Percentiles rank a stretch among this genome's conserved stretches.
phyloP scores from a whole-genome alignment of 2,329 filamentous ascomycete genomes.

The Colletotrichum lini region DNA sequence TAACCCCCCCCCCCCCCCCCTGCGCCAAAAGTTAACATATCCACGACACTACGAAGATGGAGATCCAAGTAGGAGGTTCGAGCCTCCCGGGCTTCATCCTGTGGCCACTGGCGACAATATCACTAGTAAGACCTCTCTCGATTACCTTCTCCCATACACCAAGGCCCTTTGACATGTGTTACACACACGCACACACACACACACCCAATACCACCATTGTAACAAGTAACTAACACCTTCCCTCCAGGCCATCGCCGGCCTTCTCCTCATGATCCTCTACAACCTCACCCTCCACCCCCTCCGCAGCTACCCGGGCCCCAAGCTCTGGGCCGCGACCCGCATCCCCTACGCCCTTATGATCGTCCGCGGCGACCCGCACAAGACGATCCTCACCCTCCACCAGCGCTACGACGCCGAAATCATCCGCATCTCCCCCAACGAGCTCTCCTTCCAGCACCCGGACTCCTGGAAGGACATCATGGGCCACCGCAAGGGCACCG shows the following conservation, averaged over 20 bases:
- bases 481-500: conserved; percentile 42
- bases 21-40: background rate
- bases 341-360: conserved; percentile 30
- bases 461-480: conserved; percentile 59
- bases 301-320: conserved; percentile 50
- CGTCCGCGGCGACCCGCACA: conserved; percentile 46
- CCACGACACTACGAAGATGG: background rate
- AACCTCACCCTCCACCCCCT: conserved; percentile 51
- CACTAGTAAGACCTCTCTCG: conserved; percentile 5
- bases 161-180: background rate
- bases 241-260: conserved; percentile 22
- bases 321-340: conserved; percentile 42
- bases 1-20: background rate
- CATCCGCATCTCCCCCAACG: conserved; percentile 56
- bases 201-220: too few species aligned
- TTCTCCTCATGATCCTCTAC: conserved; percentile 43
- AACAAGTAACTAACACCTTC: background rate
- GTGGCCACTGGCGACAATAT: conserved; percentile 14
- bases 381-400: conserved; percentile 47
- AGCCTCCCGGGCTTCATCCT: conserved; percentile 22
- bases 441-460: conserved; percentile 55
- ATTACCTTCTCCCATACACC: background rate
- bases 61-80: conserved; percentile 4
- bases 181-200: too few species aligned
- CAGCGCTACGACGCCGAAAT: conserved; percentile 48